Evolutionary conservation across 129 eudicot species (phyloP).

Genomic region (Kitagawia praeruptora): DNA sequence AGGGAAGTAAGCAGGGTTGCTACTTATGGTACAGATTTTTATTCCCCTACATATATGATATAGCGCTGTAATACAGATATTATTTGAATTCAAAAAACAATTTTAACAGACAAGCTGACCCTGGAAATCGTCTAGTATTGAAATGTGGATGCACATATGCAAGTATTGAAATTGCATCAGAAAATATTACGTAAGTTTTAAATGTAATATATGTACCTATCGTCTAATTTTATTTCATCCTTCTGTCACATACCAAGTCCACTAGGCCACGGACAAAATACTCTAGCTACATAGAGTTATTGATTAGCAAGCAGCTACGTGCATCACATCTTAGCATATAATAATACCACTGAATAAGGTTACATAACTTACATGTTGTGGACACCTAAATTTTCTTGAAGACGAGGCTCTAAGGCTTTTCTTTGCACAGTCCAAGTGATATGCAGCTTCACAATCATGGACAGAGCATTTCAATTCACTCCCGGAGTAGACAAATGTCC

Average conservation of each 20-base stretch:
- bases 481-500: constrained; percentile 47
- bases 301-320: background rate
- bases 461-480: constrained; percentile 51
- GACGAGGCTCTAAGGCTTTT: constrained; percentile 32
- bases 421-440: constrained; percentile 57
- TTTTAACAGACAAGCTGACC: too few relatives aligned
- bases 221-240: too few relatives aligned
- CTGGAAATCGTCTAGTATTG: too few relatives aligned
- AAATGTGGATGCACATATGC: too few relatives aligned
- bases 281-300: background rate
- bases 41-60: too few relatives aligned
- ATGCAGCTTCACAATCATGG: constrained; percentile 50
- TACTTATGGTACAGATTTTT: too few relatives aligned
- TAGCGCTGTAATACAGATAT: too few relatives aligned
- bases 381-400: constrained; percentile 65
- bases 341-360: background rate
- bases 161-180: too few relatives aligned
- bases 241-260: background rate
- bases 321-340: background rate
- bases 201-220: too few relatives aligned
- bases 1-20: too few relatives aligned
- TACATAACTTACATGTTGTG: constrained; percentile 60
- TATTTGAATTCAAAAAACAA: too few relatives aligned
- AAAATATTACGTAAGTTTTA: too few relatives aligned
- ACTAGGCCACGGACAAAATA: background rate